Evolutionary conservation across 805 yeast genomes (phyloP), one percentile per base, ranked within the genome.

Genomic region (Metschnikowia corniflorae): DNA sequence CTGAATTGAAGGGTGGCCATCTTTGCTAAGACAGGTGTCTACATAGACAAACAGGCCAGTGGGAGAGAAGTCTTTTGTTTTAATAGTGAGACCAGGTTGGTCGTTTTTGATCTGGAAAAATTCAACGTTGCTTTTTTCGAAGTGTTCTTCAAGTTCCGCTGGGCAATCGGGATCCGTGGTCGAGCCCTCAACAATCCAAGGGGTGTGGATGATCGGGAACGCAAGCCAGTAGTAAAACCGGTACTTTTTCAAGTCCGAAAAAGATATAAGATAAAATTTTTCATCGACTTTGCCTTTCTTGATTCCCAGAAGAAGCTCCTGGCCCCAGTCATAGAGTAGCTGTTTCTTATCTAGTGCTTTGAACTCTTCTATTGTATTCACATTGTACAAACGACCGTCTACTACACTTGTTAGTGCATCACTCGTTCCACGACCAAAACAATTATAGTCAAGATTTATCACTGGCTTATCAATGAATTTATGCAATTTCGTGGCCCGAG

Each of bases 161-260:
- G 3, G 24, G 9, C 12, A 10, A 10, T 21, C n/a, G 3, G 24
- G 24, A 22, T 12, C 16, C 23, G n/a, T 14, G 14, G 6, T 18
- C 24, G 8, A 10, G 24, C 24, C 24, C 24, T 21, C 12, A 7
- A 53, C 38, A 7, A 18, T 31, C 86, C 87, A 82, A 9, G 63
- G 64, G 7, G 78, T 60, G 26, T 68, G 68, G 22, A 86, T 57
- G 1, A 75, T 62, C 0, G 98, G 97, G 44, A 78, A 78, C 12
- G 86, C 82, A 46, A 86, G 73, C 98, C 99, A 94, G 60, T 93
- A 89, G 53, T 75, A 83, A 54, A 83, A 91, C 52, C 75, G 80
- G 65, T 84, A 89, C 61, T 84, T 86, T 58, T 93, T 93, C 55
- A 93, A 71, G 58, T 93, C 98, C 1, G 95, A 83, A 61, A 80